phyloP scores from a whole-genome alignment of 2,329 filamentous ascomycete species.

The Clonostachys byssicola region DNA sequence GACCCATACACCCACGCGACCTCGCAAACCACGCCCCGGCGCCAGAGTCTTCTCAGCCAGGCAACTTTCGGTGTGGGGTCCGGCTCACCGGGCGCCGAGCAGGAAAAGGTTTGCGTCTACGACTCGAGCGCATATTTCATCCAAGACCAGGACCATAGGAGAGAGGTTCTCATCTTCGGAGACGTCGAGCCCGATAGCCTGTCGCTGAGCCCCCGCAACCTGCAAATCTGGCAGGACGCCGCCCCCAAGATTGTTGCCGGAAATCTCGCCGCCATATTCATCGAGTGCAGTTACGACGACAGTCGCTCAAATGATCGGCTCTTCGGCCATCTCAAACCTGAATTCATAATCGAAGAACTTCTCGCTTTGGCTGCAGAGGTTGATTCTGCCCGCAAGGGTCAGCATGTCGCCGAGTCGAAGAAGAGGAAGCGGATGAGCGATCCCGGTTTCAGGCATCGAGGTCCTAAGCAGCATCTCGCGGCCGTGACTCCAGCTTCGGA shows the following conservation, averaged over 20 bases:
- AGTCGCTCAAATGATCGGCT: constrained; percentile 71
- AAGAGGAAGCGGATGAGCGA: constrained; percentile 10
- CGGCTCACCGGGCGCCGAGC: constrained; percentile 11
- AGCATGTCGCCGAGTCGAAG: constrained; percentile 4
- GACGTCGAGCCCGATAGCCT: constrained; percentile 92
- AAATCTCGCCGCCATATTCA: constrained; percentile 76
- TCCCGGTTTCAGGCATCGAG: not conserved
- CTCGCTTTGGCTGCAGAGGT: constrained; percentile 68
- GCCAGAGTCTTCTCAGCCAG: constrained; percentile 23
- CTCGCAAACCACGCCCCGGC: constrained; percentile 7
- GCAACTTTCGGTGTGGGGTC: constrained; percentile 6
- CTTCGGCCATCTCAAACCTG: constrained; percentile 85
- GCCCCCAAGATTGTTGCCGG: constrained; percentile 77
- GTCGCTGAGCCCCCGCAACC: constrained; percentile 76
- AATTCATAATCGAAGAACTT: constrained; percentile 78
- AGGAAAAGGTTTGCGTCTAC: constrained; percentile 61
- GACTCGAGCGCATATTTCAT: constrained; percentile 95
- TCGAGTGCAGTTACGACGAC: constrained; percentile 93
- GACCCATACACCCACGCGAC: not conserved
- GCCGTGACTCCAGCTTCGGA: constrained; percentile 21
- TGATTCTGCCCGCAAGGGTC: constrained; percentile 36
- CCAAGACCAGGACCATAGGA: constrained; percentile 63
- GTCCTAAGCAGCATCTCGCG: not conserved
- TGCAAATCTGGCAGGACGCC: constrained; percentile 81
- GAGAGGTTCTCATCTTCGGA: constrained; percentile 88